phyloP scores from a whole-genome alignment of 106 monocot species.

The Dioscorea dumetorum region DNA sequence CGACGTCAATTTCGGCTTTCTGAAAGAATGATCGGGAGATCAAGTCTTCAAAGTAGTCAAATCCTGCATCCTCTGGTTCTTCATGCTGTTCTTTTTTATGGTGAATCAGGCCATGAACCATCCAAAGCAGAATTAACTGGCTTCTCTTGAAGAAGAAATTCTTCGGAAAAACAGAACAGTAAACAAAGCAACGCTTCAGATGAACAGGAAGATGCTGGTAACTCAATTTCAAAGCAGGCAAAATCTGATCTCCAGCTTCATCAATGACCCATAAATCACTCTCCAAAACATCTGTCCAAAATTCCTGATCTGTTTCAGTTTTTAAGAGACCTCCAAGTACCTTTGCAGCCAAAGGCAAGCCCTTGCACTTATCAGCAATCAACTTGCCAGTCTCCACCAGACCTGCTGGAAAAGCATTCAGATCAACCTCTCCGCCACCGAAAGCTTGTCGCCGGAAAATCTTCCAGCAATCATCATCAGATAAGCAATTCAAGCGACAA shows the following conservation, averaged over 20 bases:
- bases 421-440: neutral
- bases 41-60: slow-evolving; percentile 8
- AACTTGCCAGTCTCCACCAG: slow-evolving; percentile 2
- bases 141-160: neutral
- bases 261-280: slow-evolving; percentile 12
- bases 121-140: slow-evolving; percentile 6
- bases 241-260: neutral
- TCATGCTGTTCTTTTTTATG: neutral
- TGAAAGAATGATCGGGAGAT: slow-evolving; percentile 14
- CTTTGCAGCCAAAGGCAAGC: slow-evolving; percentile 18
- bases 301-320: neutral
- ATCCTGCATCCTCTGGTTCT: neutral
- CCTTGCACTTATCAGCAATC: slow-evolving; percentile 11
- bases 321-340: slow-evolving; percentile 6
- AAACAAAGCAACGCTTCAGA: slow-evolving; percentile 6
- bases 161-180: slow-evolving; percentile 8
- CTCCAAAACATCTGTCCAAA: slow-evolving; percentile 8
- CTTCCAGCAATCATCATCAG: slow-evolving; percentile 1
- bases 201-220: slow-evolving; percentile 10
- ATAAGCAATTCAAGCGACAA: neutral
- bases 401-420: neutral
- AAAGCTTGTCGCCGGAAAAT: slow-evolving; percentile 10
- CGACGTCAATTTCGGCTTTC: neutral
- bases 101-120: slow-evolving; percentile 11
- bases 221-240: slow-evolving; percentile 12